A percentile compares a stretch with the other conserved stretches of the same genome.
These are phyloP conservation scores for Entrophospora sp. DNA, from an alignment of 192 early-diverging fungal genomes.

Conservation along the genomic window DNA sequence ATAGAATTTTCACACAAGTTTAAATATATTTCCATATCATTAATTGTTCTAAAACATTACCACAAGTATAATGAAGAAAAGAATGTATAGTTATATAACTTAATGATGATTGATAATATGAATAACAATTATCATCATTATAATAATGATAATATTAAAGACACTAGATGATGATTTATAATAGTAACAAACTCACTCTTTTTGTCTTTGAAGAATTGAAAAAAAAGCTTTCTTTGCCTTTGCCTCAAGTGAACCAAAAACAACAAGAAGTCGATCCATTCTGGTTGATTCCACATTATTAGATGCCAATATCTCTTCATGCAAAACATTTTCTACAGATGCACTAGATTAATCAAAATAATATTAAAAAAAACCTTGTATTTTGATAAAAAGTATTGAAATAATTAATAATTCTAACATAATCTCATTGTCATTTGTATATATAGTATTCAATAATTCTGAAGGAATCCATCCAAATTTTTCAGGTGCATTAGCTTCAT, in stretches of 20 bases:
- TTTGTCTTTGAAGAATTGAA: slow-evolving; percentile 64
- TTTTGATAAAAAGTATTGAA: not conserved
- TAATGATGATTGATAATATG: not conserved
- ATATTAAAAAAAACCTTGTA: not conserved
- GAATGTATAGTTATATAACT: not conserved
- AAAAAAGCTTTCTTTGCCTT: slow-evolving; percentile 68
- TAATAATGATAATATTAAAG: too few species aligned
- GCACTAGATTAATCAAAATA: slow-evolving; percentile 22
- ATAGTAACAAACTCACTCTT: slow-evolving; percentile 30
- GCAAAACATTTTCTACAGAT: slow-evolving; percentile 50
- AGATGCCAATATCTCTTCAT: slow-evolving; percentile 52
- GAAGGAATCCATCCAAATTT: slow-evolving; percentile 80
- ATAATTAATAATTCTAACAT: slow-evolving; percentile 35
- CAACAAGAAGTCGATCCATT: slow-evolving; percentile 58
- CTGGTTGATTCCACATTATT: slow-evolving; percentile 40
- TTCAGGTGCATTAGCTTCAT: slow-evolving; percentile 40
- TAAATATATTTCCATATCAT: slow-evolving; percentile 50
- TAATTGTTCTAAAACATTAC: too few species aligned
- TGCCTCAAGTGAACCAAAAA: slow-evolving; percentile 52
- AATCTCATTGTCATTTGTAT: slow-evolving; percentile 70
- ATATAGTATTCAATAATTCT: slow-evolving; percentile 70
- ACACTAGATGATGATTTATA: slow-evolving; percentile 17
- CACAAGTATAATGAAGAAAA: too few species aligned
- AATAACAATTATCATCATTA: not conserved
- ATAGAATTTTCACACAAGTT: slow-evolving; percentile 53